Conservation (phyloP, 2,329 filamentous ascomycete genomes). For the Dactylonectria macrodidyma region DNA sequence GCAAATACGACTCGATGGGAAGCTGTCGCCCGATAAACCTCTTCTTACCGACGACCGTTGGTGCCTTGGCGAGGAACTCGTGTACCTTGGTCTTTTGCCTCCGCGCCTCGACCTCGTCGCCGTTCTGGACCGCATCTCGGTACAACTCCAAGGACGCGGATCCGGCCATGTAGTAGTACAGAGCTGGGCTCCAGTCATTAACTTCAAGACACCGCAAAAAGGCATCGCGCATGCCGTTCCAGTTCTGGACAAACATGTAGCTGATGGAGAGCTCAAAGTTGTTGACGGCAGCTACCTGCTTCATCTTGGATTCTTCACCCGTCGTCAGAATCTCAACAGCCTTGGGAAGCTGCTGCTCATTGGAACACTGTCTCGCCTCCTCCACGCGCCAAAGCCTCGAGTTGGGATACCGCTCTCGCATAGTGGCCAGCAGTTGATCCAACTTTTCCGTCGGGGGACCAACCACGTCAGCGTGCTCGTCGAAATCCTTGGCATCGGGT, state of each 20-base stretch:
- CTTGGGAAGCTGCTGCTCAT: constrained; percentile 75
- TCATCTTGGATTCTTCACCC: constrained; percentile 79
- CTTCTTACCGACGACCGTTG: constrained; percentile 85
- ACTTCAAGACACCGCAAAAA: constrained; percentile 84
- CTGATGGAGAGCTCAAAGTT: constrained; percentile 88
- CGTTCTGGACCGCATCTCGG: constrained; percentile 66
- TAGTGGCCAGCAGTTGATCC: constrained; percentile 76
- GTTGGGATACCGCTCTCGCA: constrained; percentile 84
- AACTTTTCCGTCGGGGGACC: constrained; percentile 82
- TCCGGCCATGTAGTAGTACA: constrained; percentile 93
- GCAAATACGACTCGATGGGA: constrained; percentile 89
- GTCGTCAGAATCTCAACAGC: constrained; percentile 77
- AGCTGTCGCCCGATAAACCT: constrained; percentile 90
- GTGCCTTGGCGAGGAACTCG: constrained; percentile 79
- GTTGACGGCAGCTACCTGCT: constrained; percentile 88
- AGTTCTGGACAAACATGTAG: constrained; percentile 84
- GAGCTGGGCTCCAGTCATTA: constrained; percentile 90
- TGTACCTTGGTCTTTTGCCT: constrained; percentile 76
- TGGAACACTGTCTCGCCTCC: constrained; percentile 83
- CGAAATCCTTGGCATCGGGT: constrained; percentile 69
- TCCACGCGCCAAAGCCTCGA: constrained; percentile 91
- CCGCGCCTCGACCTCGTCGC: constrained; percentile 62
- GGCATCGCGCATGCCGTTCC: constrained; percentile 78
- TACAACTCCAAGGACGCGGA: constrained; percentile 86
- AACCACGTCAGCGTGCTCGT: constrained; percentile 70